Conservation (phyloP, 2,329 filamentous ascomycete species). For the Trichophyton schoenleinii region DNA sequence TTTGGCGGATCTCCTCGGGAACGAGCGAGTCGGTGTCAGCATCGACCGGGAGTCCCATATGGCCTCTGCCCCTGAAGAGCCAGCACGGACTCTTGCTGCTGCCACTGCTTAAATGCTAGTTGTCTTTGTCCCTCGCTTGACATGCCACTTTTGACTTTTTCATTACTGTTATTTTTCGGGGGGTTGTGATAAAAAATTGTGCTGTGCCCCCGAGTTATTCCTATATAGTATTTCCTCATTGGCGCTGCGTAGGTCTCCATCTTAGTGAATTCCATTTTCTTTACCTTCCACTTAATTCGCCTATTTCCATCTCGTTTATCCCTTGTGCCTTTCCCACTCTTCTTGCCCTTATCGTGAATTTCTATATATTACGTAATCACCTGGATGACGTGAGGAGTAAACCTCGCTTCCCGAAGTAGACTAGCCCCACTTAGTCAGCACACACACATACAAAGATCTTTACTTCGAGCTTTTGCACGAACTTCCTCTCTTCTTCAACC, state of each 20-base stretch:
- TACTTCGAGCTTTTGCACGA: conserved; percentile 17
- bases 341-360: background rate
- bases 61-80: conserved; percentile 13
- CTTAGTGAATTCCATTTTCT: background rate
- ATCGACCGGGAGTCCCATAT: conserved; percentile 42
- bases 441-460: conserved; percentile 24
- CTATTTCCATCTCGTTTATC: background rate
- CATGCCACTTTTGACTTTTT: background rate
- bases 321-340: background rate
- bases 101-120: conserved; percentile 16
- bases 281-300: background rate
- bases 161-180: background rate
- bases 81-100: conserved; percentile 16
- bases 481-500: conserved; percentile 28
- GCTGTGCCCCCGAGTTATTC: background rate
- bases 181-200: background rate
- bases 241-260: background rate
- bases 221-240: background rate
- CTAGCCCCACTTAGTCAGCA: conserved; percentile 29
- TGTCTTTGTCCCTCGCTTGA: background rate
- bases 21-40: conserved; percentile 86
- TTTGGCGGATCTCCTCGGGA: conserved; percentile 79
- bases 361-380: background rate
- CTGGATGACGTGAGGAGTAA: background rate
- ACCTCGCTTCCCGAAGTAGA: conserved; percentile 19